Percentiles rank a stretch among this genome's conserved stretches.
These are phyloP conservation scores for Populus deltoides DNA, from an alignment of 345 rosid species.

Conservation along the genomic window DNA sequence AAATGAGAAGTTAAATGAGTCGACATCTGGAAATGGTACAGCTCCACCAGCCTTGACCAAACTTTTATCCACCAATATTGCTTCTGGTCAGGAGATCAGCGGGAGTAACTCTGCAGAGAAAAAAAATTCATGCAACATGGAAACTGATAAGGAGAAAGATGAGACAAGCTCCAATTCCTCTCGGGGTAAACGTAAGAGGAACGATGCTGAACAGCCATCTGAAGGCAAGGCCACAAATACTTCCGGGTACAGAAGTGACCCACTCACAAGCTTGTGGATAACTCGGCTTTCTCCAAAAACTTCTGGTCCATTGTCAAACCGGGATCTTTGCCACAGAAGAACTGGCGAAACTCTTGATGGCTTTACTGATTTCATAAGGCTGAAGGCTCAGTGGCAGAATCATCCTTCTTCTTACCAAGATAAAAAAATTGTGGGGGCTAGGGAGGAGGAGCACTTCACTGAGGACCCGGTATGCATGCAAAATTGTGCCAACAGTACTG, in stretches of 20 bases:
- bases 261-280: slow-evolving; percentile 67
- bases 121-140: slow-evolving; percentile 29
- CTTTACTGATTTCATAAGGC: slow-evolving; percentile 25
- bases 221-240: slow-evolving; percentile 34
- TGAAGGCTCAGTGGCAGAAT: slow-evolving; percentile 18
- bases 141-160: slow-evolving; percentile 26
- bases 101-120: slow-evolving; percentile 30
- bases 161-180: slow-evolving; percentile 39
- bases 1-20: slow-evolving; percentile 33
- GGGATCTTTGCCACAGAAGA: slow-evolving; percentile 16
- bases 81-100: slow-evolving; percentile 22
- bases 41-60: slow-evolving; percentile 30
- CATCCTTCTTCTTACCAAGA: slow-evolving; percentile 16
- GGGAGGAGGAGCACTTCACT: slow-evolving; percentile 15
- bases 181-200: slow-evolving; percentile 33
- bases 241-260: slow-evolving; percentile 40
- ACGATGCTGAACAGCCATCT: slow-evolving; percentile 22
- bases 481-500: slow-evolving; percentile 21
- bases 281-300: slow-evolving; percentile 59
- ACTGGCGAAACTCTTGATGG: slow-evolving; percentile 23
- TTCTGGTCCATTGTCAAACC: slow-evolving; percentile 24
- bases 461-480: slow-evolving; percentile 17
- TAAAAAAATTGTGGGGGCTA: slow-evolving; percentile 15
- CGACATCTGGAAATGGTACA: slow-evolving; percentile 28
- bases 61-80: slow-evolving; percentile 25